phyloP scores from a whole-genome alignment of 768 basidiomycete genomes.

The Podaxis pistillaris region DNA sequence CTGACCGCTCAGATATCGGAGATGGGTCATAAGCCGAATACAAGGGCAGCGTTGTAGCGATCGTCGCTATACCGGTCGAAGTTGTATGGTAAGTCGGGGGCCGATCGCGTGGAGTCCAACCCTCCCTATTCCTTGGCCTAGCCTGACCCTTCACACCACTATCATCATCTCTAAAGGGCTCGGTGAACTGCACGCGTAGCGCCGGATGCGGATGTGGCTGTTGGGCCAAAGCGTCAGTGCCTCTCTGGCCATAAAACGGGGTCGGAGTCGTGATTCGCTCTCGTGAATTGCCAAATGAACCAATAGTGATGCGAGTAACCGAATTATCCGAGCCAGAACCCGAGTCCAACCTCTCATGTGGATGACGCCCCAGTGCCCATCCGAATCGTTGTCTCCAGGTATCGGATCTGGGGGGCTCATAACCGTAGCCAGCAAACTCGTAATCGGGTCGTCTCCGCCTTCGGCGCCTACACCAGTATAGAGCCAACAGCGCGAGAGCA shows the following conservation, averaged over 20 bases:
- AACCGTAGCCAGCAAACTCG: not conserved
- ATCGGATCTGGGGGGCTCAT: not conserved
- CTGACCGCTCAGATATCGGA: slow-evolving; percentile 6
- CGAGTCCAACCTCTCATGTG: not conserved
- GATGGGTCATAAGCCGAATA: slow-evolving; percentile 5
- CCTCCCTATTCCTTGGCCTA: not conserved
- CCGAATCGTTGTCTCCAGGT: not conserved
- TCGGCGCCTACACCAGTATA: slow-evolving; percentile 1
- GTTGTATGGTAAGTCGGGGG: slow-evolving; percentile 7
- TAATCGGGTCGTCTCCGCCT: not conserved
- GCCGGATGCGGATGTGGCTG: not conserved
- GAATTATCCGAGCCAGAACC: not conserved
- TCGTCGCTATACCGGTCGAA: slow-evolving; percentile 1
- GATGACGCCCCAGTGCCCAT: not conserved
- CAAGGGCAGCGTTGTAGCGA: slow-evolving; percentile 5
- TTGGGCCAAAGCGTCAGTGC: not conserved
- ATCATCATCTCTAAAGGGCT: not conserved
- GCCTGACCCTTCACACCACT: not conserved
- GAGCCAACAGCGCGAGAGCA: not conserved
- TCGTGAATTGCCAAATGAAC: not conserved
- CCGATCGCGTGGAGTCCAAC: not conserved
- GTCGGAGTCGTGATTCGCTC: not conserved
- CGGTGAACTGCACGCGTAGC: not conserved
- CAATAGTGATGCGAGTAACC: not conserved
- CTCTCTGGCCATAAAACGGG: not conserved